Base-by-base conservation (phyloP, 805 yeast genomes). In the Blastobotrys robertii region DNA sequence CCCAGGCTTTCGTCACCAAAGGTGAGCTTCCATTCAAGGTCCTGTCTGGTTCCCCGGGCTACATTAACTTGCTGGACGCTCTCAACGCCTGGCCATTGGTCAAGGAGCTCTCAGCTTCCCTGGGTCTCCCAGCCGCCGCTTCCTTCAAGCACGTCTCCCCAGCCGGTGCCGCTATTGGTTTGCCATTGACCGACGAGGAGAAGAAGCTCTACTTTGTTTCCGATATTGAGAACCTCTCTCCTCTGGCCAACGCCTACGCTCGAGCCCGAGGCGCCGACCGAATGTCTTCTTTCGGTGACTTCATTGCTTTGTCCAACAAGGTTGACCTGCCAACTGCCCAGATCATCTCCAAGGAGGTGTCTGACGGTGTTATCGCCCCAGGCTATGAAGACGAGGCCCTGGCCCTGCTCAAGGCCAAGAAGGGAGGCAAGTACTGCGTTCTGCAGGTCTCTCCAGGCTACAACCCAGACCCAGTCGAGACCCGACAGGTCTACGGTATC, bases 201-300 rank as follows among this genome's bases (percentile, higher is more conserved):
- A 88, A 87, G 76, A 84, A 90, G 68, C 77, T 90, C 51, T 92
- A 92, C 74, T 92, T 92, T 63, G 98, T 92, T 50, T 79, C 79
- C 54, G 96, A 86, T 65, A 86, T 90, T 59, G 95, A 85, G 67
- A 85, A 88, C 73, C 72, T 92, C 63, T 85, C 97, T 9, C 97
- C 98, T 44, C 74, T 92, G 61, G 98, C 98, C 50, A 83, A 84
- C 61, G 98, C 98, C 45, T 92, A 92, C 60, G 98, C 98, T 32
- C 84, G 97, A 70, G 98, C 98, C 44, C 84, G 98, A 69, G 98
- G 98, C 66, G 98, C 98, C 54, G 98, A 92, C 69, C 82, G 98
- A 76, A 92, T 92, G 98, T 88, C 97, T 4, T 84, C 95, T 10
- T 92, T 92, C 63, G 98, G 98, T 63, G 98, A 92, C 69, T 92